Evolutionary conservation across 106 monocot genomes (phyloP), one percentile per base, ranked within the genome.

Genomic region (Dioscorea dumetorum): DNA sequence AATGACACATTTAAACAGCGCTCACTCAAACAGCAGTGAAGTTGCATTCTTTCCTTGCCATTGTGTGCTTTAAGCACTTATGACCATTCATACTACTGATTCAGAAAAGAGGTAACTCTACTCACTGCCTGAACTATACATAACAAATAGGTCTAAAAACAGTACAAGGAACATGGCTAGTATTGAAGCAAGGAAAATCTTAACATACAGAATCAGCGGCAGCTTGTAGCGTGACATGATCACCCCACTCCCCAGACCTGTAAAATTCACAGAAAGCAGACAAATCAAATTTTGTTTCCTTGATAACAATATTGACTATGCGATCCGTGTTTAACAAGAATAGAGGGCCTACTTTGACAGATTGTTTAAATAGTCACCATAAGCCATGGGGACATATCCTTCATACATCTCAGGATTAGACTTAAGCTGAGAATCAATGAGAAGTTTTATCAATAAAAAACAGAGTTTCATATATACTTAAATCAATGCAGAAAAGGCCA

Each of bases 361-460:
- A 64, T 92, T 99, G 22, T 78, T 74, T 74, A 99, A 72, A 69
- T 99, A 99, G 15, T 99, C 92, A 81, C 34, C 49, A 63, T 92
- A 99, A 41, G 84, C 76, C 97, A 99, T 93, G 7, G 97, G 97
- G 49, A 99, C 97, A 85, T 99, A 92, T 74, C 92, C 97, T 33
- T 87, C 89, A 32, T 99, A 99, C 21, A 87, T 81, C 23, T 99
- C 90, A 48, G 83, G 92, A 35, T 90, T 70, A 58, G 82, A 77
- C 68, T 90, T 79, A 4, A 99, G 90, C 97, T 99, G 87, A 64
- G 22, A 54, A 71, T 10, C 50, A 33, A 60, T 21, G 19, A 48
- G 24, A 13, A 66, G 69, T 19, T 49, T n/a, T 14, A 19, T 50
- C 50, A 21, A 50, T 20, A 22, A 50, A n/a, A 50, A 41, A 41